Base-by-base conservation (phyloP, 176 grass and related monocot genomes). In the Urochloa ruziziensis region DNA sequence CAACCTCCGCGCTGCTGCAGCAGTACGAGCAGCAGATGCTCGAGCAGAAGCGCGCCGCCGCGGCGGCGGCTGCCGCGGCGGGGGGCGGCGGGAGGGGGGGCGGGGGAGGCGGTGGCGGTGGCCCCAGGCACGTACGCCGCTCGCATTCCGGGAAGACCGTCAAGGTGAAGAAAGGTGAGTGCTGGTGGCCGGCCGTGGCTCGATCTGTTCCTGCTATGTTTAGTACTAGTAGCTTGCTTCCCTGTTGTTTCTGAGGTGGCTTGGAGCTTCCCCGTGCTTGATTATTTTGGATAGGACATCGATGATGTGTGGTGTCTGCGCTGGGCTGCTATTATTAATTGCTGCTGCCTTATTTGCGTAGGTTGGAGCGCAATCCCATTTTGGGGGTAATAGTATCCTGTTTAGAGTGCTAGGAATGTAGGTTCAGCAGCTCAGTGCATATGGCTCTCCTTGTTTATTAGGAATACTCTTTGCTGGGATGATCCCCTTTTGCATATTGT, bases 111-210 rank as follows among this genome's bases (percentile, higher is more conserved):
- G 79, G 80, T 0, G 73, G 73, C 1, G 74, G 19, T 2, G 86
- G 89, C 43, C 40, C 71, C 36, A 91, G 67, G 89, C 93, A 96
- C 87, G 75, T 85, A 62, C 86, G 93, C 23, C 93, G 96, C 23
- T 66, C 86, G 42, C 96, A 99, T 85, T 99, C 96, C 33, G 93
- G 96, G 73, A 99, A 99, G 80, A 51, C 87, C 58, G 77, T 94
- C 51, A 95, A 93, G 84, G 93, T 96, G 83, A 99, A 99, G 87
- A 96, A 99, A 91, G 96, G 96, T 99, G 68, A 78, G 84, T 35
- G 69, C 27, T 30, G 52, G 23, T 28, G n/a, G 63, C 64, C 13
- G 7, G n/a, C 17, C 42, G 17, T 84, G 35, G 46, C 59, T 80
- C 13, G 67, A 90, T 90, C 88, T 82, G 8, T 57, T 4, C 28